Percentiles rank a stretch among this genome's conserved stretches.
These are phyloP conservation scores for Ophiostoma sp. DNA, from an alignment of 2,329 filamentous ascomycete species.

Conservation along the genomic window DNA sequence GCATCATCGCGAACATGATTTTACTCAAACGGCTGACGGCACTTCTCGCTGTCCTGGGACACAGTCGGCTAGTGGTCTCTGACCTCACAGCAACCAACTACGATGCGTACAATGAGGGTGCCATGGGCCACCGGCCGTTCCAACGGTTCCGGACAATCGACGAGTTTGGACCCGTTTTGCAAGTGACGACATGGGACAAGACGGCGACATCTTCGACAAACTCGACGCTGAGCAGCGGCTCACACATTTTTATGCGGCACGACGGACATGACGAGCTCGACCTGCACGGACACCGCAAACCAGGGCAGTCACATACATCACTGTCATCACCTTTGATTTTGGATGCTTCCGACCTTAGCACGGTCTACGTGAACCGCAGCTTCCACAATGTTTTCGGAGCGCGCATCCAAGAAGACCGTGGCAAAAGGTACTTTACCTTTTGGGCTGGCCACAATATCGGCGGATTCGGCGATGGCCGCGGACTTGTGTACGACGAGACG, in stretches of 20 bases:
- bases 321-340: slow-evolving; percentile 23
- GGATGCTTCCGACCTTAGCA: slow-evolving; percentile 22
- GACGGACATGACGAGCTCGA: slow-evolving; percentile 21
- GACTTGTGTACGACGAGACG: slow-evolving; percentile 20
- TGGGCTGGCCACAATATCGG: slow-evolving; percentile 20
- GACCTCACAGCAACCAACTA: slow-evolving; percentile 17
- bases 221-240: neutral
- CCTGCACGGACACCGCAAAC: neutral
- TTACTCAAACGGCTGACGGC: neutral
- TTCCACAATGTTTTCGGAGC: slow-evolving; percentile 23
- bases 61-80: neutral
- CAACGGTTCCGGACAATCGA: slow-evolving; percentile 14
- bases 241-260: slow-evolving; percentile 27
- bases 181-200: slow-evolving; percentile 25
- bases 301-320: neutral
- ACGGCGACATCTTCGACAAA: neutral
- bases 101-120: slow-evolving; percentile 21
- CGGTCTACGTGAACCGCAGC: slow-evolving; percentile 21
- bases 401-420: slow-evolving; percentile 24
- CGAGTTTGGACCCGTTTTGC: slow-evolving; percentile 22
- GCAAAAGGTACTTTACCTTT: slow-evolving; percentile 25
- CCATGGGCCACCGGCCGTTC: slow-evolving; percentile 23
- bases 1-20: neutral
- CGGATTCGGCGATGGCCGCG: slow-evolving; percentile 24
- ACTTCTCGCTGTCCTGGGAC: neutral